A percentile compares a stretch with the other conserved stretches of the same genome.
These are phyloP conservation scores for Tephrocybe sp. DNA, from an alignment of 768 basidiomycete species.

Conservation along the genomic window DNA sequence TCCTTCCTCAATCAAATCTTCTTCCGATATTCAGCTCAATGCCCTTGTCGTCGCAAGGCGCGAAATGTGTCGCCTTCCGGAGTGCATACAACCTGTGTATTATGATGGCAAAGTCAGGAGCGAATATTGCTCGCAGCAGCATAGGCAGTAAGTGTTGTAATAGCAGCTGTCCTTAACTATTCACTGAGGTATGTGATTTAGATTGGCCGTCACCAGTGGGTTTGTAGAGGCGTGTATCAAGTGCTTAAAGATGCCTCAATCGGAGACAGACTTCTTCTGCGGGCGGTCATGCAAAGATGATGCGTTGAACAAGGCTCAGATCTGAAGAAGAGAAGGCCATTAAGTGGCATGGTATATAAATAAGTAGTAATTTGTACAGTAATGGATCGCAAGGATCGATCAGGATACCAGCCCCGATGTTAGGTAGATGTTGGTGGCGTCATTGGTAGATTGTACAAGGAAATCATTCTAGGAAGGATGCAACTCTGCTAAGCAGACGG, in stretches of 20 bases:
- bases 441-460: too few relatives aligned
- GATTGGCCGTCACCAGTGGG: conserved; percentile 58
- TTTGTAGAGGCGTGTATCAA: conserved; percentile 59
- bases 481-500: conserved; percentile 11
- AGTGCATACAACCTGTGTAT: conserved; percentile 57
- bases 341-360: not conserved
- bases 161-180: conserved; percentile 6
- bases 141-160: conserved; percentile 54
- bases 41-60: not conserved
- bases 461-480: too few relatives aligned
- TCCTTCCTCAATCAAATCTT: not conserved
- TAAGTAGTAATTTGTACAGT: not conserved
- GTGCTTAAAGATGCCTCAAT: conserved; percentile 61
- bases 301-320: conserved; percentile 34
- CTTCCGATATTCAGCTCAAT: not conserved
- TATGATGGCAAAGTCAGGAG: conserved; percentile 53
- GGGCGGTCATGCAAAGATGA: conserved; percentile 57
- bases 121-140: conserved; percentile 59
- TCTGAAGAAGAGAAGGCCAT: not conserved
- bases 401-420: too few relatives aligned
- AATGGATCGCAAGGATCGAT: not conserved
- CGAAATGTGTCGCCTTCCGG: conserved; percentile 47
- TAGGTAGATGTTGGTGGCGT: too few relatives aligned
- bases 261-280: conserved; percentile 63
- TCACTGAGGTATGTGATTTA: conserved; percentile 18